Evolutionary conservation across 495 filamentous ascomycete species (phyloP).

Genomic region (Penicillium steckii): DNA sequence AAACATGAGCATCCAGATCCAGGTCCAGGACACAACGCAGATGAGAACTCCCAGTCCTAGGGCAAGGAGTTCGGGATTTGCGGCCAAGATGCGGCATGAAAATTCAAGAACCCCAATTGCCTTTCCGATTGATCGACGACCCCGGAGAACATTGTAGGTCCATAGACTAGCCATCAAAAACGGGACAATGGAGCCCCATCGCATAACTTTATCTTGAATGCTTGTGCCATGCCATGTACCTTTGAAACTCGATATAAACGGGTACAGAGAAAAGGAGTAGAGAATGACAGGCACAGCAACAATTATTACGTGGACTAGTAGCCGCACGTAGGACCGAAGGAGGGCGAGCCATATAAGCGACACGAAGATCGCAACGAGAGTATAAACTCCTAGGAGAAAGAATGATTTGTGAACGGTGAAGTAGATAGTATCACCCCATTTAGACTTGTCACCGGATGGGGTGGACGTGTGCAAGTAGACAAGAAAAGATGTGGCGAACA

Average conservation of each 20-base stretch:
- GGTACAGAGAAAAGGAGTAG: constrained; percentile 85
- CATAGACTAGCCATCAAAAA: constrained; percentile 71
- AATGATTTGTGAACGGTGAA: constrained; percentile 83
- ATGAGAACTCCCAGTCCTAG: constrained; percentile 78
- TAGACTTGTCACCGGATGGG: constrained; percentile 58
- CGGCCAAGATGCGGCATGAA: constrained; percentile 78
- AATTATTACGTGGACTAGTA: constrained; percentile 73
- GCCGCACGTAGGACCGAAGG: constrained; percentile 78
- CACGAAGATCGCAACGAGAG: constrained; percentile 81
- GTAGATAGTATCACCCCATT: constrained; percentile 89
- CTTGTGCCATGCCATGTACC: constrained; percentile 65
- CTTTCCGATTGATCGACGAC: constrained; percentile 73
- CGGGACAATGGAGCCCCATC: constrained; percentile 79
- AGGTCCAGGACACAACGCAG: constrained; percentile 81
- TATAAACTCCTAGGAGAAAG: constrained; percentile 85
- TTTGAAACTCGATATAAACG: constrained; percentile 86
- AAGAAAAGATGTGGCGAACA: constrained; percentile 84
- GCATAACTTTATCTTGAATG: constrained; percentile 85
- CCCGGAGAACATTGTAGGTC: constrained; percentile 76
- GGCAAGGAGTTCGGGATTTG: constrained; percentile 78
- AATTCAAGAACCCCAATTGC: constrained; percentile 89
- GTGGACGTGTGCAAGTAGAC: constrained; percentile 82
- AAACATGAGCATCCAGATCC: constrained; percentile 97
- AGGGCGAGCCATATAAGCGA: constrained; percentile 89
- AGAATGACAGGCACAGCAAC: constrained; percentile 82